These are phyloP conservation scores for Eutrema heterophyllum DNA, from an alignment of 345 rosid genomes.

Conservation along the genomic window DNA sequence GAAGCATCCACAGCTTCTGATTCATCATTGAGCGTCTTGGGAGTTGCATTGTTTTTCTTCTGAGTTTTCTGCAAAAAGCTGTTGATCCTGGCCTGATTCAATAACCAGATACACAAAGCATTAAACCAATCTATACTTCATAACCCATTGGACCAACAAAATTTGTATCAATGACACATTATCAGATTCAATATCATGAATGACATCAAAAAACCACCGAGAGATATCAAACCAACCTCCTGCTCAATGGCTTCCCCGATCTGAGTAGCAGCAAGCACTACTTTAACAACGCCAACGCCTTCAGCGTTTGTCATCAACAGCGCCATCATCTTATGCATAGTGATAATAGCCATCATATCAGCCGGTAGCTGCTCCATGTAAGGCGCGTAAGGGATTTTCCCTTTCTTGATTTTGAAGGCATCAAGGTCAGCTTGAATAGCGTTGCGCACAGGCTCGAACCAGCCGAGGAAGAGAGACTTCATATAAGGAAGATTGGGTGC, in stretches of 20 bases:
- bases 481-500: slow-evolving; percentile 91
- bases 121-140: slow-evolving; percentile 14
- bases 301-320: slow-evolving; percentile 63
- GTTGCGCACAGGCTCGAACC: slow-evolving; percentile 90
- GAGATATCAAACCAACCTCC: slow-evolving; percentile 49
- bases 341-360: slow-evolving; percentile 89
- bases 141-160: neutral
- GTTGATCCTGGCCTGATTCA: slow-evolving; percentile 64
- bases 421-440: slow-evolving; percentile 79
- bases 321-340: slow-evolving; percentile 92
- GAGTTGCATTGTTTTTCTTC: slow-evolving; percentile 39
- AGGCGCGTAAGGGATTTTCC: slow-evolving; percentile 42
- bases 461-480: slow-evolving; percentile 82
- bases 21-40: slow-evolving; percentile 26
- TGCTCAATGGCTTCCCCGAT: slow-evolving; percentile 94
- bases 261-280: slow-evolving; percentile 70
- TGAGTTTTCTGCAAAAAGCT: slow-evolving; percentile 68
- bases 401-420: slow-evolving; percentile 29
- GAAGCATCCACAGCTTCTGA: slow-evolving; percentile 34
- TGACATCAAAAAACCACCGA: neutral
- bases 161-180: neutral
- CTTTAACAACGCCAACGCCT: slow-evolving; percentile 57
- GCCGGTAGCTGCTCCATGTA: slow-evolving; percentile 60
- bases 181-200: neutral
- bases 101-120: neutral